These are phyloP conservation scores for Epichloe bromicola DNA, from an alignment of 2,329 filamentous ascomycete genomes.

Conservation along the genomic window DNA sequence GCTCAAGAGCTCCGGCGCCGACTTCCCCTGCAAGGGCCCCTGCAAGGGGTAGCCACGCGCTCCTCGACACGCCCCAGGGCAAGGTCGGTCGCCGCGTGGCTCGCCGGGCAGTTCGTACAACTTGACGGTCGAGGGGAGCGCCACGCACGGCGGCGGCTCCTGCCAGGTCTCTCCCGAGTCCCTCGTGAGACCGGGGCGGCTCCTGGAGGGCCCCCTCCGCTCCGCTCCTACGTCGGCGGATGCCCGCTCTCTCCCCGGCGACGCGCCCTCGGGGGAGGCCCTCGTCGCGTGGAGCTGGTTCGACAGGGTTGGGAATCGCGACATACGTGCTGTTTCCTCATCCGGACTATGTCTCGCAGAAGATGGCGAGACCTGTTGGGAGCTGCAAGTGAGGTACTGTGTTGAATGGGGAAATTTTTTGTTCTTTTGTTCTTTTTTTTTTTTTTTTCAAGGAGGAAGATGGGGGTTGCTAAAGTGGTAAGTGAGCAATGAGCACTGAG, in stretches of 20 bases:
- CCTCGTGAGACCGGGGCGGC: slow-evolving; percentile 58
- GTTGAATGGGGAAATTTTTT: slow-evolving; percentile 2
- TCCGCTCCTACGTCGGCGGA: slow-evolving; percentile 42
- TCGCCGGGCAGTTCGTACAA: slow-evolving; percentile 48
- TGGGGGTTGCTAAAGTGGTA: neutral
- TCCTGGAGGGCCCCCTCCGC: slow-evolving; percentile 62
- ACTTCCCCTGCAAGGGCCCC: slow-evolving; percentile 77
- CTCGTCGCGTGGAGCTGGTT: slow-evolving; percentile 69
- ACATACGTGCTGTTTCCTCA: slow-evolving; percentile 56
- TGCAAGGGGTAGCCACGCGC: too few relatives aligned
- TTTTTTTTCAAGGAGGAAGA: neutral
- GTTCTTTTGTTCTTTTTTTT: too few relatives aligned
- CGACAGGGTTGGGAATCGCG: slow-evolving; percentile 63
- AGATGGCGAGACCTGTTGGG: slow-evolving; percentile 23
- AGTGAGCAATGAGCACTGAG: neutral
- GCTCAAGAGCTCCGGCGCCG: slow-evolving; percentile 41
- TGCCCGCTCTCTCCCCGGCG: slow-evolving; percentile 46
- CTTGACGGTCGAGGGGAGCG: slow-evolving; percentile 50
- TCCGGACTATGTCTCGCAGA: slow-evolving; percentile 29
- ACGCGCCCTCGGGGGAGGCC: slow-evolving; percentile 46
- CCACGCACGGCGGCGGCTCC: slow-evolving; percentile 55
- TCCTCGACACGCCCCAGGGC: slow-evolving; percentile 35
- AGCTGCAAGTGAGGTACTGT: slow-evolving; percentile 3
- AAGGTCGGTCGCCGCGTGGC: slow-evolving; percentile 46
- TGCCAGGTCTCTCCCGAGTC: slow-evolving; percentile 65